These are phyloP conservation scores for Ophiostoma australiae DNA, from an alignment of 2,329 filamentous ascomycete species.

Conservation along the genomic window DNA sequence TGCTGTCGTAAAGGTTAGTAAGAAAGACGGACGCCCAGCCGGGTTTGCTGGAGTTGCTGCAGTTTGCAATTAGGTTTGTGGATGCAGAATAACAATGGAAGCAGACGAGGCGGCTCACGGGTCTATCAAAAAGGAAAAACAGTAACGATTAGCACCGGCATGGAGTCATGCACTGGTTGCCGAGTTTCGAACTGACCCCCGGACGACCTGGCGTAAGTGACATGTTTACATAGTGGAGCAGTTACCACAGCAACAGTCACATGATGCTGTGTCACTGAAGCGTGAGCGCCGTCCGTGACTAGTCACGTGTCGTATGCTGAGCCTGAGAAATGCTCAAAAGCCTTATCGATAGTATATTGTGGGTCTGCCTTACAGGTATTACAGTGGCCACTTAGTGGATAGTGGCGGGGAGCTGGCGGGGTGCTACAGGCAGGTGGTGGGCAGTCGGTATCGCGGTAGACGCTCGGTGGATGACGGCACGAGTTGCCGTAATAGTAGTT, in stretches of 20 bases:
- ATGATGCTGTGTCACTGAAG: not conserved
- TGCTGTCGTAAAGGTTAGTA: conserved; percentile 17
- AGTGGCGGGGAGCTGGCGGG: not conserved
- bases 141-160: conserved; percentile 11
- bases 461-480: not conserved
- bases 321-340: not conserved
- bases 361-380: not conserved
- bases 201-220: conserved; percentile 17
- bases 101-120: not conserved
- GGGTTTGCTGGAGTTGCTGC: conserved; percentile 9
- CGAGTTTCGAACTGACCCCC: conserved; percentile 16
- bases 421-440: not conserved
- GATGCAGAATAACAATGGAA: conserved; percentile 13
- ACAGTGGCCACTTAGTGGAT: not conserved
- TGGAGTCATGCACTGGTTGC: conserved; percentile 20
- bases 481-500: not conserved
- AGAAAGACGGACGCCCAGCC: not conserved
- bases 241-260: conserved; percentile 24
- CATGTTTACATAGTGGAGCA: conserved; percentile 22
- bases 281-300: not conserved
- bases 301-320: not conserved
- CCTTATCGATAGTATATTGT: not conserved
- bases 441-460: not conserved
- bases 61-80: conserved; percentile 5
- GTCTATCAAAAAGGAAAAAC: conserved; percentile 4